These are phyloP conservation scores for Podaxis sp. DNA, from an alignment of 768 basidiomycete species.

Conservation along the genomic window DNA sequence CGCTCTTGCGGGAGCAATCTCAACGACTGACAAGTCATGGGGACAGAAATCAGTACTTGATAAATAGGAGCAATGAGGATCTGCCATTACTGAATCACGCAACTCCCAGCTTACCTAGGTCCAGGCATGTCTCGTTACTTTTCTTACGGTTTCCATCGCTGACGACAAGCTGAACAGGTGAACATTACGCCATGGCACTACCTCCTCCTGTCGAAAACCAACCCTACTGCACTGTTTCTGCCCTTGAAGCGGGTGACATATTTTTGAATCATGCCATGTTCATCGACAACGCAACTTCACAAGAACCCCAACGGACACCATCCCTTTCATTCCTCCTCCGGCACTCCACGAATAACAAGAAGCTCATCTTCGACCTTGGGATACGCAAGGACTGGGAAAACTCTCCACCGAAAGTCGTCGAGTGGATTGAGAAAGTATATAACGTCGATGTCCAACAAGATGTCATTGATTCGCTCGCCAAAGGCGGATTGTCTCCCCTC, in stretches of 20 bases:
- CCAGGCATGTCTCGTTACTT: too few relatives aligned
- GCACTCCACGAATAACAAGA: conserved; percentile 41
- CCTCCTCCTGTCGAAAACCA: conserved; percentile 43
- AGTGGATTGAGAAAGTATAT: conserved; percentile 27
- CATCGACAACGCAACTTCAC: conserved; percentile 33
- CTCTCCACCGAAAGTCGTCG: conserved; percentile 34
- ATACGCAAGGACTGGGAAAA: conserved; percentile 46
- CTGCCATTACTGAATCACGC: too few relatives aligned
- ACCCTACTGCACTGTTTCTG: conserved; percentile 54
- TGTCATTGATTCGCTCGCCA: conserved; percentile 46
- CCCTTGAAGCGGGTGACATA: conserved; percentile 51
- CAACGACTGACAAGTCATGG: not conserved
- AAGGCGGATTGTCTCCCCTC: conserved; percentile 45
- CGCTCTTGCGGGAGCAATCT: not conserved
- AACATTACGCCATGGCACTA: conserved; percentile 25
- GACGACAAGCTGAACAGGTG: not conserved
- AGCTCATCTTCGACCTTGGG: conserved; percentile 57
- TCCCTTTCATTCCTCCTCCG: conserved; percentile 52
- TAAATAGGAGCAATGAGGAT: too few relatives aligned
- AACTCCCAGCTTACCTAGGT: too few relatives aligned
- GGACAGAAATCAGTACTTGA: too few relatives aligned
- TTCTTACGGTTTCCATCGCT: not conserved
- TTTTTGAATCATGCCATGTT: conserved; percentile 36
- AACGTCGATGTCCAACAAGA: conserved; percentile 32
- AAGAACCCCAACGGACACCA: conserved; percentile 33